Conservation (phyloP, 2,329 filamentous ascomycete genomes). For the Aspergillus niger region DNA sequence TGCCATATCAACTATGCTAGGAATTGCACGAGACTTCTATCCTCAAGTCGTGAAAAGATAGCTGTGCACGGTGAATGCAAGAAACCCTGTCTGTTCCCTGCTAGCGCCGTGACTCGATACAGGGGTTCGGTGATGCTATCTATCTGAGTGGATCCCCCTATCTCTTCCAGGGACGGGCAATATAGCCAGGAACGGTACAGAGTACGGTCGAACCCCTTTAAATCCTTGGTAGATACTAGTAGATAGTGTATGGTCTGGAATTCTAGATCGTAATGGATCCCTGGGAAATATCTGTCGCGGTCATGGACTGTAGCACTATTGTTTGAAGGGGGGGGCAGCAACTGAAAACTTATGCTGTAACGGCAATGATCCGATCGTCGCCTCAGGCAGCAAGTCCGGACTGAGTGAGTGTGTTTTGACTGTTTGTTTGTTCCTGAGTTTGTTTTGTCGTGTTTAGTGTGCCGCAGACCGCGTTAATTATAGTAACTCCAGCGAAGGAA, state of each 20-base stretch:
- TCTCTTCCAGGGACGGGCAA: neutral
- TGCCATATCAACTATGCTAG: too few relatives aligned
- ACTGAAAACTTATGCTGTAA: too few relatives aligned
- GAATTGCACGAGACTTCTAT: too few relatives aligned
- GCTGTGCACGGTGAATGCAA: neutral
- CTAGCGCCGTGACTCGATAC: neutral
- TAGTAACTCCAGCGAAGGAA: too few relatives aligned
- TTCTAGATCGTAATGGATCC: neutral
- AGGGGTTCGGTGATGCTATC: neutral
- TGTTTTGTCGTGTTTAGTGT: too few relatives aligned
- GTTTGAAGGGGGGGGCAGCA: neutral
- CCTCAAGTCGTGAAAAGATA: too few relatives aligned
- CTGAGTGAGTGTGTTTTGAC: too few relatives aligned
- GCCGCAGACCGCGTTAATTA: too few relatives aligned
- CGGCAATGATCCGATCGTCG: neutral
- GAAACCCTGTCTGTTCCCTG: neutral
- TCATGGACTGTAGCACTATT: neutral
- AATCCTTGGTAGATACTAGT: neutral
- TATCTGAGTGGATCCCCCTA: neutral
- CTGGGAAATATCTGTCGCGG: neutral
- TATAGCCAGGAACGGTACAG: neutral
- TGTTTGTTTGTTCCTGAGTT: too few relatives aligned
- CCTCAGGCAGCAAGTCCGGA: neutral
- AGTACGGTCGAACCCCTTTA: neutral
- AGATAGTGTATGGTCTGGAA: too few relatives aligned